Conservation (phyloP, 1,139 yeast species). For the Pichia kudriavzevii region DNA sequence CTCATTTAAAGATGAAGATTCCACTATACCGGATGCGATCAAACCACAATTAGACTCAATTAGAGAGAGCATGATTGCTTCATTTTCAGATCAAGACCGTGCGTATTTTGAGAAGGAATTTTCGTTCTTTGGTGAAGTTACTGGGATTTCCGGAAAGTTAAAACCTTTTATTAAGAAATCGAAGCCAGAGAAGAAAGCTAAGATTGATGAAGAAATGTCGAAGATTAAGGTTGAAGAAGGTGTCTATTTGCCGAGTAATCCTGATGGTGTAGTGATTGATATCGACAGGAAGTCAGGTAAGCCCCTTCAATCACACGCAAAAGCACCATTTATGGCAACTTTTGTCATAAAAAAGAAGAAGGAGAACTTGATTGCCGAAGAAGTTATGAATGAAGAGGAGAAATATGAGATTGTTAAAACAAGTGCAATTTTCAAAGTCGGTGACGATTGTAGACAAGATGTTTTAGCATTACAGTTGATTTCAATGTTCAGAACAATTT, state of each 20-base stretch:
- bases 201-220: constrained; percentile 94
- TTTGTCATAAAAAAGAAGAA: constrained; percentile 69
- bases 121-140: constrained; percentile 82
- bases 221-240: constrained; percentile 70
- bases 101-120: constrained; percentile 77
- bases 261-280: constrained; percentile 89
- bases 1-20: constrained; percentile 83
- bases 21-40: constrained; percentile 66
- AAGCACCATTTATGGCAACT: constrained; percentile 97
- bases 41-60: constrained; percentile 80
- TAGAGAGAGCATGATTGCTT: constrained; percentile 53
- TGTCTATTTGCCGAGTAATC: constrained; percentile 92
- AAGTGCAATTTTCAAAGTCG: constrained; percentile 96
- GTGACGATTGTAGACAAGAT: constrained; percentile 98
- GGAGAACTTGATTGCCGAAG: background rate
- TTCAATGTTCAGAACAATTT: constrained; percentile 84
- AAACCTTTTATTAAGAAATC: constrained; percentile 90
- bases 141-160: constrained; percentile 87
- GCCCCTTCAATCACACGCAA: constrained; percentile 98
- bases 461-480: constrained; percentile 88
- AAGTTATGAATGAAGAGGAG: constrained; percentile 25
- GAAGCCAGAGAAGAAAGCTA: constrained; percentile 92
- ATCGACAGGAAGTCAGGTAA: constrained; percentile 88
- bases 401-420: constrained; percentile 33
- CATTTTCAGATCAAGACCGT: constrained; percentile 55